Base-by-base conservation (phyloP, 179 eudicot species). In the Carnegiea gigantea region DNA sequence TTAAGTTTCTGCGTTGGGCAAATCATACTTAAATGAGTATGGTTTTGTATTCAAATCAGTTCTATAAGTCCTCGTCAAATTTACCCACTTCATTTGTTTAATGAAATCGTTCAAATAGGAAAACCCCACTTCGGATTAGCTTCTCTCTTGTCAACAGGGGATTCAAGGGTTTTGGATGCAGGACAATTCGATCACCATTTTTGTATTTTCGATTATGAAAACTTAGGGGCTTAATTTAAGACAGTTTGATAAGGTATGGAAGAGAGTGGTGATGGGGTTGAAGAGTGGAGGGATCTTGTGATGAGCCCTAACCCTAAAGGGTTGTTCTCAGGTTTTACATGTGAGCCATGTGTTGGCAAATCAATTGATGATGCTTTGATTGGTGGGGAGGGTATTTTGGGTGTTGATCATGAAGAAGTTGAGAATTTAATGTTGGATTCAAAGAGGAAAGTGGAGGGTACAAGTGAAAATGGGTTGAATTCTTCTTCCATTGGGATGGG, bases 221-320 rank as follows among this genome's bases (percentile, higher is more conserved):
- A 65, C 17, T 1, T 80, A 51, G 23, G 78, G 33, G 43, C 44
- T 70, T n/a, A 28, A 57, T 21, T 33, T 40, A 12, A 51, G 2
- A 14, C 59, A n/a, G 57, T 68, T 54, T 59, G 51, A 46, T 76
- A 62, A 28, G 51, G 64, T 53, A 87, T 85, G 84, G 85, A 81
- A 72, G 84, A 81, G 70, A 76, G 10, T 81, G 81, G 62, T 3
- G 83, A 85, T 71, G 81, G 73, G 46, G 7, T 80, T 33, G 81
- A 80, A 65, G 84, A 81, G 53, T 85, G 87, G 89, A 70, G 62
- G 43, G 78, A 81, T 15, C 30, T 81, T 51, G 20, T 48, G 48
- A 60, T 68, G 75, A 75, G 44, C 44, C 44, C 44, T 40, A 40
- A 26, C 75, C 73, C 84, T 5, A 81, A 76, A 15, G 84, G 70